Base-by-base conservation (phyloP, 2,329 filamentous ascomycete genomes). In the Penicillium sp. region DNA sequence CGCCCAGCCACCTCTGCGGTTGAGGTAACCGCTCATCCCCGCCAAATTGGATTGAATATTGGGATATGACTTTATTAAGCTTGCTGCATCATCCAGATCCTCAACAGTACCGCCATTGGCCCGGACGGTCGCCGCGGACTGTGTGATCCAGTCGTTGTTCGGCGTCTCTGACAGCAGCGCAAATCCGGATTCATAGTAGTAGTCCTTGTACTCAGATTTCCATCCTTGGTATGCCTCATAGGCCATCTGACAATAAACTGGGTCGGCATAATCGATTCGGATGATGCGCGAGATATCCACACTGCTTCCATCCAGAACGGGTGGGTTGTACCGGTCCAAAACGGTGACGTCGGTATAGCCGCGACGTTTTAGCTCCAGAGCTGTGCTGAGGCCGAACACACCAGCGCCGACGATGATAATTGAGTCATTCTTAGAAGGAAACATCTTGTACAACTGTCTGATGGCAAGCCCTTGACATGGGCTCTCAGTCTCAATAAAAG, bases 1-100 rank as follows among this genome's bases (percentile, higher is more conserved):
- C 2, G 89, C 91, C 92, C 92, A 96, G 6, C 92, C 92, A 40
- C 87, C 89, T 31, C 82, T 80, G 54, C 82, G 81, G 73, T 96
- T 96, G 55, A 69, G 63, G 50, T 71, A 71, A 10, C 66, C 69
- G 90, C 76, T 74, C 93, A 96, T 22, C 89, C 91, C 63, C 81
- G 87, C 62, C 81, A 82, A 14, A 86, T 90, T 81, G 82, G 58
- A 63, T 36, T 67, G 61, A 19, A 72, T 63, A 19, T 63, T 65
- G 1, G 70, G 66, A 37, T 69, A 72, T 14, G 63, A 62, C 43
- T 67, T 63, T 11, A 64, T 41, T n/a, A 68, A 55, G 10, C 54
- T 41, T 10, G 61, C 60, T 4, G 69, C 62, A 40, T 84, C 79
- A 39, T 73, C 66, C 5, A 81, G 75, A 35, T 82, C 77, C 22